Evolutionary conservation across 345 rosid species (phyloP).

Genomic region (Nephelium lappaceum): DNA sequence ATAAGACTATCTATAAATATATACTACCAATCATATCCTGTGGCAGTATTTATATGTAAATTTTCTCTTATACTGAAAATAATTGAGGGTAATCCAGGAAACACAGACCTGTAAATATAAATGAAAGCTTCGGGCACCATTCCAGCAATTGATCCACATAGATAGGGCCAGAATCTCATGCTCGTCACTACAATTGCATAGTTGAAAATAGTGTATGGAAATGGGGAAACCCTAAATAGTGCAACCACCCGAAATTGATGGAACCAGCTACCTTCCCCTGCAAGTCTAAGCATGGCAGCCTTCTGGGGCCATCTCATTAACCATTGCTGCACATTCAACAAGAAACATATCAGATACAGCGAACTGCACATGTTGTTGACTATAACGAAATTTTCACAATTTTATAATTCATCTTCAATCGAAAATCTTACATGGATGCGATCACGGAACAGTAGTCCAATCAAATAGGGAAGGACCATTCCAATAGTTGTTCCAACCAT

Average conservation of each 20-base stretch:
- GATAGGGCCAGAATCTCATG: constrained; percentile 89
- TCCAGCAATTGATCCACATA: constrained; percentile 87
- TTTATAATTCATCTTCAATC: not conserved
- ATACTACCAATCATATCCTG: not conserved
- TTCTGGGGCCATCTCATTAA: constrained; percentile 89
- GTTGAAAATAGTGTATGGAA: constrained; percentile 97
- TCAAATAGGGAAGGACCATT: constrained; percentile 80
- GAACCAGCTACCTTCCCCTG: constrained; percentile 95
- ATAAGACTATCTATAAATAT: not conserved
- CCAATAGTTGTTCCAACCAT: constrained; percentile 97
- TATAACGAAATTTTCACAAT: not conserved
- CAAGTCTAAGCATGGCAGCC: constrained; percentile 80
- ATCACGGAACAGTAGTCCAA: constrained; percentile 84
- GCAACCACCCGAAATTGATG: constrained; percentile 94
- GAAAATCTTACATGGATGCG: constrained; percentile 74
- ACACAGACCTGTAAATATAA: constrained; percentile 83
- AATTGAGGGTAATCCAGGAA: not conserved
- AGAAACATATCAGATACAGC: constrained; percentile 9
- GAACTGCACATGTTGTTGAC: not conserved
- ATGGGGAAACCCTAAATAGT: constrained; percentile 88
- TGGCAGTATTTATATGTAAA: not conserved
- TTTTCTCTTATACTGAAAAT: not conserved
- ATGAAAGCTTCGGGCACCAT: constrained; percentile 98
- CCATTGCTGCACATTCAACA: constrained; percentile 72
- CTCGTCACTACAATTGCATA: constrained; percentile 87